Evolutionary conservation across 805 yeast species (phyloP), one percentile per base, ranked within the genome.

Genomic region (Candida taoyuanica): DNA sequence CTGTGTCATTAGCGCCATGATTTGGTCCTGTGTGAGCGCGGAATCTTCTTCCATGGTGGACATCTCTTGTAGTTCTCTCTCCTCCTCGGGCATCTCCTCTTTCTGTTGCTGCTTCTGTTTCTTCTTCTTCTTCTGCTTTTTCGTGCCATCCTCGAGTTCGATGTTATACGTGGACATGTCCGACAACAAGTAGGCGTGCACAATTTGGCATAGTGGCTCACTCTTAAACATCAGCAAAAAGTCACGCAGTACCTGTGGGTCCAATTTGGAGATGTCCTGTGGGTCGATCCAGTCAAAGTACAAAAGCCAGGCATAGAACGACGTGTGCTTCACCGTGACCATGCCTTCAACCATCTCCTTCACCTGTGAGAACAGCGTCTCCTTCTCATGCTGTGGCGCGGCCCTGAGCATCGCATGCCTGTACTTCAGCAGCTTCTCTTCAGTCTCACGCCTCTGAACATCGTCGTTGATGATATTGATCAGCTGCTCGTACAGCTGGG

Each of bases 231-330:
- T 57, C 29, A 63, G 62, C 30, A 85, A 63, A 52, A 75, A 85
- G 25, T 62, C 68, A n/a, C 68, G 48, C 2, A 85, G 46, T 5
- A 68, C 55, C 8, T 58, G 59, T 14, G 65, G 52, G 35, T 79
- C 80, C 33, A 83, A 55, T 2, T 71, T 69, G 8, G 64, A 59
- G 5, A 87, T 56, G 4, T 67, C 60, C 5, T 55, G 55, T 7
- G 70, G 71, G 57, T 88, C 95, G 18, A 64, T 48, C 82, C 91
- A 83, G 46, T 88, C 93, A 40, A 87, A 73, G 51, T 76, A 76
- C 9, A 80, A 53, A 27, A 71, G 67, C 95, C 96, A 89, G 1
- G 88, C 85, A 21, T 72, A 63, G 26, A 74, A 65, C 5, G 78
- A 77, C 2, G 71, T 69, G 17, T 81, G 74, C 28, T 76, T 72